Conservation (phyloP, 2,329 filamentous ascomycete genomes). For the Drechslerella coelobrocha region DNA sequence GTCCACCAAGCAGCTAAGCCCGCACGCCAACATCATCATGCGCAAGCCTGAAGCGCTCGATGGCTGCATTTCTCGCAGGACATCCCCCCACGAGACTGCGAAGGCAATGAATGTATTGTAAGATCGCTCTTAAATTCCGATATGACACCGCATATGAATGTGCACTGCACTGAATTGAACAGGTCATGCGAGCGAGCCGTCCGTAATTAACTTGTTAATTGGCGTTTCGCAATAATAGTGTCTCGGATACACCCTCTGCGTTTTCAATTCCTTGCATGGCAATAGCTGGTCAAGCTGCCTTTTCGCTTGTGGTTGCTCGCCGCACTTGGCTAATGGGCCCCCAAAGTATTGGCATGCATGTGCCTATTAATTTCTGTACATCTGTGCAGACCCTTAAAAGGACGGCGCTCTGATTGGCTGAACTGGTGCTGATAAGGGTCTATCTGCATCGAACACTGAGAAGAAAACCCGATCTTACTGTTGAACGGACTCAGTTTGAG, state of each 20-base stretch:
- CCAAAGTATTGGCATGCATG: slow-evolving; percentile 30
- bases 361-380: not conserved
- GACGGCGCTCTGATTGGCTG: not conserved
- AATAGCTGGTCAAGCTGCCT: slow-evolving; percentile 11
- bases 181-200: not conserved
- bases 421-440: not conserved
- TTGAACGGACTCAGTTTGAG: too few species aligned
- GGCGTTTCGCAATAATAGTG: slow-evolving; percentile 22
- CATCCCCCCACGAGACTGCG: not conserved
- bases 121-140: too few species aligned
- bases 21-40: slow-evolving; percentile 32
- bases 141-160: too few species aligned
- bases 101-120: too few species aligned
- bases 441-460: too few species aligned
- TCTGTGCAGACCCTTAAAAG: not conserved
- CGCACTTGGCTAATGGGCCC: slow-evolving; percentile 36
- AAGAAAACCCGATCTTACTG: too few species aligned
- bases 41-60: slow-evolving; percentile 34
- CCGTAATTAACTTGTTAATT: not conserved
- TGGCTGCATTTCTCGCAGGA: slow-evolving; percentile 9
- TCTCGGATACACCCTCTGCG: slow-evolving; percentile 28
- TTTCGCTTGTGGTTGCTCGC: slow-evolving; percentile 44
- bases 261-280: slow-evolving; percentile 12
- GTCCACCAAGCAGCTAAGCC: slow-evolving; percentile 23
- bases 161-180: too few species aligned